Evolutionary conservation across 768 basidiomycete species (phyloP), one percentile per base, ranked within the genome.

Genomic region (Leccinum obscurum): DNA sequence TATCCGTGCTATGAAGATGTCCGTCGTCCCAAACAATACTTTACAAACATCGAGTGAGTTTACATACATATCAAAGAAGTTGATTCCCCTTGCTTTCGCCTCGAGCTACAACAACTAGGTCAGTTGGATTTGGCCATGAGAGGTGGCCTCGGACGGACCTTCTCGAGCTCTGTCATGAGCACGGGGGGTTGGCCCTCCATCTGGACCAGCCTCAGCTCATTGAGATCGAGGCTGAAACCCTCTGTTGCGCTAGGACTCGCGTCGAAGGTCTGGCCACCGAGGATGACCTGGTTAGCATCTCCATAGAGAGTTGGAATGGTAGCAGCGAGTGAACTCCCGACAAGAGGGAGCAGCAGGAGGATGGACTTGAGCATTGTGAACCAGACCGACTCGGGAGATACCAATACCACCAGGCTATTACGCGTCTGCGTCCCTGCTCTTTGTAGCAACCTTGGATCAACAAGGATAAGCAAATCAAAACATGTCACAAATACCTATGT

Each of bases 151-250:
- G 37, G 34, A 20, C 65, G 9, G 32, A 89, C 90, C 87, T 96
- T 97, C 66, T 95, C 88, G n/a, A 90, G 76, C 75, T 97, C 95
- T 14, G 93, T 85, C 77, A 94, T 89, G 88, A 85, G 89, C 55
- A 88, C 82, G 4, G 92, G 88, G 11, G 77, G 77, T 68, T 85
- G 77, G 37, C 83, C 89, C 56, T 88, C 83, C 69, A 92, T 78
- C 71, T 93, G 85, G 55, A 96, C 86, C 56, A 95, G 82, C 54
- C 94, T 83, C 55, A 79, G 79, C 50, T 83, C 89, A 59, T 82
- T 79, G 56, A 95, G 78, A 77, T 95, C 88, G 60, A 93, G 79
- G 71, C 81, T 78, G 72, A 88, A 91, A 53, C 88, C 90, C 46
- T 65, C 56, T 46, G 48, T 62, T 6, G 57, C 24, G 49, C 52